Conservation (phyloP, 228 moss, liverwort and hornwort genomes). For the Sphagnum fallax region DNA sequence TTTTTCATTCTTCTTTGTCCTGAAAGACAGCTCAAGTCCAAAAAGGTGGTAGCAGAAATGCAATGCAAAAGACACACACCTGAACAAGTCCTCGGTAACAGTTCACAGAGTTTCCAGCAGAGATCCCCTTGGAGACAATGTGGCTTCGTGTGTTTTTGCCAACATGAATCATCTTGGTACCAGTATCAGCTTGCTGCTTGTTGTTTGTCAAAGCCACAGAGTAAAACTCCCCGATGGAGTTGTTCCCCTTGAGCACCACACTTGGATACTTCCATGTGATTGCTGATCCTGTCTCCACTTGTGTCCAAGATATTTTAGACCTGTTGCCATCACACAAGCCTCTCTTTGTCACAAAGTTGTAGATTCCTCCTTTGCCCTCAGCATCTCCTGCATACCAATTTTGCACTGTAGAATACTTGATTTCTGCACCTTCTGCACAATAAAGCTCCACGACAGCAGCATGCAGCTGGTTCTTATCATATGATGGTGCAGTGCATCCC, state of each 20-base stretch:
- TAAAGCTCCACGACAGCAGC: conserved; percentile 95
- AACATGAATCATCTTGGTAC: conserved; percentile 94
- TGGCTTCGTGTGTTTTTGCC: conserved; percentile 88
- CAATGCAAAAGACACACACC: conserved; percentile 17
- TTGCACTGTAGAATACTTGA: conserved; percentile 94
- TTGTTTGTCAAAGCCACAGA: conserved; percentile 89
- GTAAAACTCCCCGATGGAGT: conserved; percentile 87
- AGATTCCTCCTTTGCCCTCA: conserved; percentile 76
- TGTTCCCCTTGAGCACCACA: conserved; percentile 83
- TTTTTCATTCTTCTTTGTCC: no score
- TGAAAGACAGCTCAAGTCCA: no score
- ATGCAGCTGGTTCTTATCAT: conserved; percentile 93
- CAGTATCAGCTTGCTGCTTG: conserved; percentile 92
- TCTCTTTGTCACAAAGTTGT: conserved; percentile 93
- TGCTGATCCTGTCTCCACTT: conserved; percentile 97
- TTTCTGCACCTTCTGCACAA: conserved; percentile 86
- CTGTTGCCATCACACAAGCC: conserved; percentile 79
- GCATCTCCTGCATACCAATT: conserved; percentile 90
- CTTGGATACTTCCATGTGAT: conserved; percentile 99
- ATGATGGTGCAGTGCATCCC: conserved; percentile 94
- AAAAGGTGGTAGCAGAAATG: no score
- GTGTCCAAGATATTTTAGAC: conserved; percentile 95
- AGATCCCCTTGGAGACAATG: conserved; percentile 93
- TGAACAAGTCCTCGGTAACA: conserved; percentile 94
- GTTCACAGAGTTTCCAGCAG: conserved; percentile 78